phyloP scores from a whole-genome alignment of 306 rosid genomes.

The Lupinus albus region DNA sequence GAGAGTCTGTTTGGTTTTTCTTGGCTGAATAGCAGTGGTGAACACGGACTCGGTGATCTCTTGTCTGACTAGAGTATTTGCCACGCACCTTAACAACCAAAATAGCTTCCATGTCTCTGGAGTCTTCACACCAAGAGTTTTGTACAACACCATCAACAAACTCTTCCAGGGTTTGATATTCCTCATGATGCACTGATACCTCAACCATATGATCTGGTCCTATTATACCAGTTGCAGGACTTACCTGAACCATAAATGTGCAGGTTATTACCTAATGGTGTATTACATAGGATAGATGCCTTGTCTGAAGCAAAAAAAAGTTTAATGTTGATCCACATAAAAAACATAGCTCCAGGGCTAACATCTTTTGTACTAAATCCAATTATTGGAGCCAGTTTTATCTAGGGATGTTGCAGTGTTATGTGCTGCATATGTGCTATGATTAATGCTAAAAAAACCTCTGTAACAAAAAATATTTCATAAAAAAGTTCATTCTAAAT shows the following conservation, averaged over 20 bases:
- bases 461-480: background rate
- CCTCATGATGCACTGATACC: constrained; percentile 87
- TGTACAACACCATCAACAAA: constrained; percentile 81
- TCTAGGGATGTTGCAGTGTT: background rate
- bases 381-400: background rate
- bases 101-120: constrained; percentile 80
- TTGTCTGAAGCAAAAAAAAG: constrained; percentile 13
- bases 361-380: constrained; percentile 11
- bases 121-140: constrained; percentile 90
- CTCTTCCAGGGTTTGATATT: constrained; percentile 71
- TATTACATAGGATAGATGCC: constrained; percentile 31
- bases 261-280: constrained; percentile 22
- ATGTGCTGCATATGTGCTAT: background rate
- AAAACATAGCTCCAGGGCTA: background rate
- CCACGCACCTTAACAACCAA: constrained; percentile 78
- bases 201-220: constrained; percentile 74
- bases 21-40: constrained; percentile 71
- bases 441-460: background rate
- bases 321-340: constrained; percentile 10
- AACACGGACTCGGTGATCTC: constrained; percentile 70
- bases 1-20: constrained; percentile 47
- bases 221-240: constrained; percentile 82
- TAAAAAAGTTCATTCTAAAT: constrained; percentile 30
- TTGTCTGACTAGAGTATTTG: constrained; percentile 55
- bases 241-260: constrained; percentile 61